Conservation (phyloP, 176 grass and related monocot genomes). For the Carex littledalei region DNA sequence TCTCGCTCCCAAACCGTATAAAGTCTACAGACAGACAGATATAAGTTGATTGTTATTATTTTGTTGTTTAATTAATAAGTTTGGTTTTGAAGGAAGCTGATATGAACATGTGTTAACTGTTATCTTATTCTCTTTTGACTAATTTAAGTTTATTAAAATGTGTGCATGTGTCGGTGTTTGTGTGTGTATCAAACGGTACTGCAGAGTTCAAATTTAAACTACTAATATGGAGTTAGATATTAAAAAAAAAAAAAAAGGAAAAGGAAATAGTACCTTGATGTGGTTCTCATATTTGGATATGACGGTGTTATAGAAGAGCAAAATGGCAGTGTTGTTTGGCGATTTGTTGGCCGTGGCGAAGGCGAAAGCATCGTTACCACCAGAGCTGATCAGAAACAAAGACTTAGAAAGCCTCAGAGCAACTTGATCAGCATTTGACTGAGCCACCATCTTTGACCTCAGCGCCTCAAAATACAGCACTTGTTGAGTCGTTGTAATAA, state of each 20-base stretch:
- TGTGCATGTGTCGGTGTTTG: too few relatives aligned
- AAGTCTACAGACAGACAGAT: too few relatives aligned
- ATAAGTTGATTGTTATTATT: too few relatives aligned
- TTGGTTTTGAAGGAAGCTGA: too few relatives aligned
- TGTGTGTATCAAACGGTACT: too few relatives aligned
- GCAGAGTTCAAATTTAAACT: too few relatives aligned
- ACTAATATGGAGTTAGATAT: too few relatives aligned
- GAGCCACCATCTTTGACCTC: conserved; percentile 33
- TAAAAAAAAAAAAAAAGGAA: too few relatives aligned
- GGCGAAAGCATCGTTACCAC: conserved; percentile 49
- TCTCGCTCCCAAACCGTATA: conserved; percentile 26
- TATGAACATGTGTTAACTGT: too few relatives aligned
- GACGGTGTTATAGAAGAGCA: conserved; percentile 41
- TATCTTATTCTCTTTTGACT: neutral
- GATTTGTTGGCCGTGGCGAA: conserved; percentile 38
- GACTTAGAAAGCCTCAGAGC: conserved; percentile 39
- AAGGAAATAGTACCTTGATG: conserved; percentile 30
- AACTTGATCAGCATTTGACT: neutral
- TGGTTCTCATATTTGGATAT: conserved; percentile 48
- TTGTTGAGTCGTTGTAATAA: conserved; percentile 59
- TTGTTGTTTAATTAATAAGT: too few relatives aligned
- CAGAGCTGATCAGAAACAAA: conserved; percentile 54
- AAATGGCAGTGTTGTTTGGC: conserved; percentile 21
- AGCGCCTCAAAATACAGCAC: conserved; percentile 49
- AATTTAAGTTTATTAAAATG: too few relatives aligned